These are phyloP conservation scores for Aureobasidium sp. DNA, from an alignment of 2,329 filamentous ascomycete species.

Conservation along the genomic window DNA sequence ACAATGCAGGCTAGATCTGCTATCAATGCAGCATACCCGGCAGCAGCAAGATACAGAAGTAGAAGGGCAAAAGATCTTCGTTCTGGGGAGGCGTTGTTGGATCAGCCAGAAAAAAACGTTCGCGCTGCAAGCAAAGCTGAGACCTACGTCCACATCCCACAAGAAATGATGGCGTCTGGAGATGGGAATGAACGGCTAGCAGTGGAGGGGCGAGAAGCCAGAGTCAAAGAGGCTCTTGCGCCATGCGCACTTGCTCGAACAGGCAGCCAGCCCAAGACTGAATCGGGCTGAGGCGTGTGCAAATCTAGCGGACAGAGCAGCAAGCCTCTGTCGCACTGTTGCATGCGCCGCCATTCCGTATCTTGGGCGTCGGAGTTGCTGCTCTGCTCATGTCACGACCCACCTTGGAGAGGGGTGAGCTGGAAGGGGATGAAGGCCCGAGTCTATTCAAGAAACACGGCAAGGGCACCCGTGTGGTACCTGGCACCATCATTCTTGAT, in stretches of 20 bases:
- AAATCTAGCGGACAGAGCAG: constrained; percentile 25
- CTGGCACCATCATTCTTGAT: constrained; percentile 1
- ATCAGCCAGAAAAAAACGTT: constrained; percentile 11
- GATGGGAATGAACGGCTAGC: constrained; percentile 8
- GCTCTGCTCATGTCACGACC: constrained; percentile 1
- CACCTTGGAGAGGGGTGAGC: neutral
- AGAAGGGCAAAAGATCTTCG: constrained; percentile 7
- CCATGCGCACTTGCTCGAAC: constrained; percentile 17
- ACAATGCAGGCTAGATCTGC: constrained; percentile 8
- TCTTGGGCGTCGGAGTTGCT: neutral
- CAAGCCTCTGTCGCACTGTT: constrained; percentile 26
- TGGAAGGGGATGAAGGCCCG: neutral
- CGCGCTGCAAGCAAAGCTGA: constrained; percentile 7
- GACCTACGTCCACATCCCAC: constrained; percentile 6
- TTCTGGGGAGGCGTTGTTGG: constrained; percentile 9
- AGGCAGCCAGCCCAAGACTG: constrained; percentile 22
- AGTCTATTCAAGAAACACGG: neutral
- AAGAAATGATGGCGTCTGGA: constrained; percentile 10
- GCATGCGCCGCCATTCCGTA: constrained; percentile 16
- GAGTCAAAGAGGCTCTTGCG: constrained; percentile 18
- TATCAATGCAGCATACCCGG: constrained; percentile 3
- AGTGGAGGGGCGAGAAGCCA: constrained; percentile 14
- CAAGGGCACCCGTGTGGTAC: constrained; percentile 9
- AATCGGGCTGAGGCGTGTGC: constrained; percentile 18
- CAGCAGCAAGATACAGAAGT: constrained; percentile 9